phyloP scores from a whole-genome alignment of 1,284 basidiomycete species.

The Coniophora puteana region DNA sequence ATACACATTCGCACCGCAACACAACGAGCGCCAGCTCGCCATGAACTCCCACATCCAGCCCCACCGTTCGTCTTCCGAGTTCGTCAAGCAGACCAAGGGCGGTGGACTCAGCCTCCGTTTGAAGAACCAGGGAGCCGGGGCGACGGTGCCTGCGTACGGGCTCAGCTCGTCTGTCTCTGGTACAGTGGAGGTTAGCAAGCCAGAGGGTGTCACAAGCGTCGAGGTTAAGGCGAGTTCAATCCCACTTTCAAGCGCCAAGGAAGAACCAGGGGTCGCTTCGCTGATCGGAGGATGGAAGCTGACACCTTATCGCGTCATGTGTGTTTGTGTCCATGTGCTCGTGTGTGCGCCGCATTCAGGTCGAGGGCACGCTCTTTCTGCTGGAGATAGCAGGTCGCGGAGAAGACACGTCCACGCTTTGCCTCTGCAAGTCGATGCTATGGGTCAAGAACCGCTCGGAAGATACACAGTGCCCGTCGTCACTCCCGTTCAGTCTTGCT shows the following conservation, averaged over 20 bases:
- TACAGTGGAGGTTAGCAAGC: conserved; percentile 49
- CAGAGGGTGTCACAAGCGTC: conserved; percentile 53
- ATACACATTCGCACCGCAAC: conserved; percentile 44
- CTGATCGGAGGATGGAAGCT: background rate
- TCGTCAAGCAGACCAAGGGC: conserved; percentile 58
- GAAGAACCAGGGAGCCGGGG: conserved; percentile 45
- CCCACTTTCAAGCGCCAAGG: too few species aligned
- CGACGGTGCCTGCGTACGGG: conserved; percentile 54
- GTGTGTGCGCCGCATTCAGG: conserved; percentile 30
- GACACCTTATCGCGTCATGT: background rate
- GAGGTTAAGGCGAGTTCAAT: conserved; percentile 50
- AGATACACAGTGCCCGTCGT: conserved; percentile 43
- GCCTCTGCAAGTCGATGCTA: conserved; percentile 46
- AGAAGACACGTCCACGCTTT: conserved; percentile 45
- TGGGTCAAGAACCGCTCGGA: conserved; percentile 50
- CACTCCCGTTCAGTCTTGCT: conserved; percentile 48
- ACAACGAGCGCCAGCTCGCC: conserved; percentile 50
- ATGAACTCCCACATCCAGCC: conserved; percentile 41
- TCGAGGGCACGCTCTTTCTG: conserved; percentile 55
- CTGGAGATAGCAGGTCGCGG: conserved; percentile 68
- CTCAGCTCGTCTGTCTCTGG: conserved; percentile 51
- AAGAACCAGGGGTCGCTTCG: too few species aligned
- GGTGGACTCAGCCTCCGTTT: conserved; percentile 51
- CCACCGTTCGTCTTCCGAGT: conserved; percentile 40
- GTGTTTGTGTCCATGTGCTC: conserved; percentile 6